A percentile compares a stretch with the other conserved stretches of the same genome.
phyloP scores from a whole-genome alignment of 2,329 filamentous ascomycete species.

The Colletotrichum sojae region DNA sequence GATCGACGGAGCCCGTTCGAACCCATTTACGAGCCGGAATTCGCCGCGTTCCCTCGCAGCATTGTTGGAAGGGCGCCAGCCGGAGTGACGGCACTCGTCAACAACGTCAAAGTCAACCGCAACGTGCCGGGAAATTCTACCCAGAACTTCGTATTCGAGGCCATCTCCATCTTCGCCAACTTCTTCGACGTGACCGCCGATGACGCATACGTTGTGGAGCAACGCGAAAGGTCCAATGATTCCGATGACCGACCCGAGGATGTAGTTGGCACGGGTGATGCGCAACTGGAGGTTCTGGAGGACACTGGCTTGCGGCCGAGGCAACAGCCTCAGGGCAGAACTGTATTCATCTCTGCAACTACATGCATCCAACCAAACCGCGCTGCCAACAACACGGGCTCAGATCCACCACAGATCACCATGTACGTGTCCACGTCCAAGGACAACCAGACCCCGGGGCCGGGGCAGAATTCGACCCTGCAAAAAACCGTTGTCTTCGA shows the following conservation, averaged over 20 bases:
- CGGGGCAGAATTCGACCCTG: conserved; percentile 59
- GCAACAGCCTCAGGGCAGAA: conserved; percentile 54
- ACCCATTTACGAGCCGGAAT: conserved; percentile 71
- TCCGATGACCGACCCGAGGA: conserved; percentile 43
- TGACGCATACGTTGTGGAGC: conserved; percentile 14
- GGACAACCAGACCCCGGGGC: conserved; percentile 77
- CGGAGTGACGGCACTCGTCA: conserved; percentile 65
- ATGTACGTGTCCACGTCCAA: conserved; percentile 81
- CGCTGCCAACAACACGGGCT: conserved; percentile 59
- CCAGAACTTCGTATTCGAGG: conserved; percentile 75
- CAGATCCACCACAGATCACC: conserved; percentile 78
- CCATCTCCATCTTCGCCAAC: conserved; percentile 64
- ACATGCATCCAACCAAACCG: conserved; percentile 83
- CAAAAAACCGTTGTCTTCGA: conserved; percentile 68
- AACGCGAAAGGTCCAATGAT: conserved; percentile 45
- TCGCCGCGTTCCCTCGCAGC: conserved; percentile 71
- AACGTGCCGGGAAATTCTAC: conserved; percentile 75
- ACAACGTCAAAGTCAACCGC: conserved; percentile 73
- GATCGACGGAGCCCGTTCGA: conserved; percentile 42
- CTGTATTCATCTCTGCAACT: conserved; percentile 86
- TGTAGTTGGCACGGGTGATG: conserved; percentile 40
- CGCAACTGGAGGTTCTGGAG: conserved; percentile 38
- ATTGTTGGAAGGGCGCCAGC: conserved; percentile 74
- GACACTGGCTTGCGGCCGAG: conserved; percentile 43
- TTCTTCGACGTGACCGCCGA: conserved; percentile 40